phyloP scores from a whole-genome alignment of 345 rosid species.

The Garcia nutans region DNA sequence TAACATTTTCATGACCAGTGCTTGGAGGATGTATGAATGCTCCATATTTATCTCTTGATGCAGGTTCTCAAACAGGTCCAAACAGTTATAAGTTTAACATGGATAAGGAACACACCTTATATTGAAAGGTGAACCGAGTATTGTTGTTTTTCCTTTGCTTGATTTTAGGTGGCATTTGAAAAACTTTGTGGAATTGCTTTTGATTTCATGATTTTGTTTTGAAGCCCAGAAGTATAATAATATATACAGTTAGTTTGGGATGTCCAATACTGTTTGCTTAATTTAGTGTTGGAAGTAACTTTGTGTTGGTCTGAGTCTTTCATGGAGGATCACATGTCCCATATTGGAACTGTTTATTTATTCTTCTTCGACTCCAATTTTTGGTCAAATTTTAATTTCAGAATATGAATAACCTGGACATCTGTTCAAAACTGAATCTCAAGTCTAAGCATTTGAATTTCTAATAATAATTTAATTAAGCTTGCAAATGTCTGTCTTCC shows the following conservation, averaged over 20 bases:
- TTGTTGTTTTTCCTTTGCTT: neutral
- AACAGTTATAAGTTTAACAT: conserved; percentile 58
- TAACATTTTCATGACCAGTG: neutral
- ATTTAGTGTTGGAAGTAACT: neutral
- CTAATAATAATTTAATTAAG: neutral
- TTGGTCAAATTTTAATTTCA: neutral
- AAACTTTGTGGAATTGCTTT: neutral
- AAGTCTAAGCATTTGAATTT: neutral
- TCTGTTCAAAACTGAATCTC: neutral
- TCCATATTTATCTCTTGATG: conserved; percentile 10
- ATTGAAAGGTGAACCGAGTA: conserved; percentile 51
- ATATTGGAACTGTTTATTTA: neutral
- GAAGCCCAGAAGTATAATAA: neutral
- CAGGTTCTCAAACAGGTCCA: conserved; percentile 77
- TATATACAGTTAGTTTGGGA: neutral
- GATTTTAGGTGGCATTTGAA: neutral
- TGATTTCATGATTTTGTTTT: neutral
- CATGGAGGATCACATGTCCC: neutral
- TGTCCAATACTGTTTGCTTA: neutral
- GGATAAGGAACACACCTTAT: conserved; percentile 81
- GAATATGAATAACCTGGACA: neutral
- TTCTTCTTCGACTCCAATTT: neutral
- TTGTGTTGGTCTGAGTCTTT: neutral
- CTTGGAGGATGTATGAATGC: neutral
- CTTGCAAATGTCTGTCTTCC: neutral